Percentiles rank a stretch among this genome's conserved stretches.
Conservation (phyloP, 139 green algal species). For the Chlamydomonas sphaeroides region DNA sequence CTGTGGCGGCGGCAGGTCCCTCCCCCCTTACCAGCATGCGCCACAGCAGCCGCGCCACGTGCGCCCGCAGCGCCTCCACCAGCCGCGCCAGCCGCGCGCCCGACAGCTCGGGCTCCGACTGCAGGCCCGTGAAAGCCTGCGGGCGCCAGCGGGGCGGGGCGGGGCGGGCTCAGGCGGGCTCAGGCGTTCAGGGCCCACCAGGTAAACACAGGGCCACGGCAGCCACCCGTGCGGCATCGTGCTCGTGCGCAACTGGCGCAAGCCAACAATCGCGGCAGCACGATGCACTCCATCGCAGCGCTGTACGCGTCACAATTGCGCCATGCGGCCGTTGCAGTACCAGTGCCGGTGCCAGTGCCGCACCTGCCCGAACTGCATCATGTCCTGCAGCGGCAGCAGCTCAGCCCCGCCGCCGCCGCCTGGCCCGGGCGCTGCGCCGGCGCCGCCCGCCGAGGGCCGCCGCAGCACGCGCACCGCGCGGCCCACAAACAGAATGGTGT, state of each 20-base stretch:
- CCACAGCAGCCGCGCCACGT: conserved; percentile 80
- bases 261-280: too few species aligned
- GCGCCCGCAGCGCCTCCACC: conserved; percentile 24
- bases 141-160: background rate
- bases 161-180: background rate
- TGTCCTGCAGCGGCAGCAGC: conserved; percentile 60
- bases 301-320: too few species aligned
- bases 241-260: too few species aligned
- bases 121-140: conserved; percentile 26
- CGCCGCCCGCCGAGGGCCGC: conserved; percentile 22
- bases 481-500: conserved; percentile 83
- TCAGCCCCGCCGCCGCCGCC: background rate
- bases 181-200: too few species aligned
- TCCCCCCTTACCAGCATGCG: conserved; percentile 73
- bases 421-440: background rate
- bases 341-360: too few species aligned
- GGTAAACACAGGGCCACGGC: too few species aligned
- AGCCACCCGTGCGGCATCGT: too few species aligned
- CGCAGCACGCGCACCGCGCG: conserved; percentile 84
- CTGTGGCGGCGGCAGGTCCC: too few species aligned
- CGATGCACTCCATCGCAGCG: too few species aligned
- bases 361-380: conserved; percentile 44
- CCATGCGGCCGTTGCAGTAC: too few species aligned
- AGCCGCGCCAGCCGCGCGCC: conserved; percentile 1
- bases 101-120: conserved; percentile 33